These are phyloP conservation scores for Boletus subparvulus DNA, from an alignment of 768 basidiomycete genomes.

Conservation along the genomic window DNA sequence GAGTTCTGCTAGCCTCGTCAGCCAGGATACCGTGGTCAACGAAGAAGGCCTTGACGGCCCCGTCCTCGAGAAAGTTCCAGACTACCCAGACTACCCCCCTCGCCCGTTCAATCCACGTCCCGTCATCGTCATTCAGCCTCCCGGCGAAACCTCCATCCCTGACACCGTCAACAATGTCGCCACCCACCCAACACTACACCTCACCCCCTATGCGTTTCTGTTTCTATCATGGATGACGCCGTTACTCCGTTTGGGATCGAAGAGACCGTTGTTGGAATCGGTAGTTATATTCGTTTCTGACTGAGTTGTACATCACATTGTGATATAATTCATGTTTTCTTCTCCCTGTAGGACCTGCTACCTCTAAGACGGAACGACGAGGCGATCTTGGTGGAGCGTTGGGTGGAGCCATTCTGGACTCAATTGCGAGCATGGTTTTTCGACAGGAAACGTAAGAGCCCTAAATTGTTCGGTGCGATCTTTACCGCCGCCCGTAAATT, in stretches of 20 bases:
- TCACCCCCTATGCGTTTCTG: constrained; percentile 14
- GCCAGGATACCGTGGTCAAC: constrained; percentile 21
- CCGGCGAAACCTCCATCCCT: constrained; percentile 12
- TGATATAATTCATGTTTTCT: constrained; percentile 12
- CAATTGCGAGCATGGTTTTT: constrained; percentile 20
- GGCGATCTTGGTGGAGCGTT: constrained; percentile 22
- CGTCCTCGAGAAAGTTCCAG: constrained; percentile 1
- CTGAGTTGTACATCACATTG: constrained; percentile 21
- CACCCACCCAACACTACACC: constrained; percentile 22
- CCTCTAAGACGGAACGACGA: constrained; percentile 29
- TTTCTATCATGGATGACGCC: constrained; percentile 29
- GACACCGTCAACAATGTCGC: constrained; percentile 17
- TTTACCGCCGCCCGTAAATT: constrained; percentile 15
- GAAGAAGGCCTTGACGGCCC: constrained; percentile 13
- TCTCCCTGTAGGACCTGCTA: constrained; percentile 22
- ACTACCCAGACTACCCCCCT: neutral
- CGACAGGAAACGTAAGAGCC: constrained; percentile 11
- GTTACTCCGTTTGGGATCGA: constrained; percentile 23
- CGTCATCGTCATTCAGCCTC: constrained; percentile 24
- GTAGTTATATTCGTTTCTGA: constrained; percentile 29
- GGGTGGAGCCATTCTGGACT: constrained; percentile 26
- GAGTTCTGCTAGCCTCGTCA: constrained; percentile 10
- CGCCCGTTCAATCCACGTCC: constrained; percentile 3
- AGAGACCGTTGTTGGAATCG: constrained; percentile 31
- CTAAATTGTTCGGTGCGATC: constrained; percentile 17